phyloP scores from a whole-genome alignment of 2,329 filamentous ascomycete genomes.

The Daldinia sp. region DNA sequence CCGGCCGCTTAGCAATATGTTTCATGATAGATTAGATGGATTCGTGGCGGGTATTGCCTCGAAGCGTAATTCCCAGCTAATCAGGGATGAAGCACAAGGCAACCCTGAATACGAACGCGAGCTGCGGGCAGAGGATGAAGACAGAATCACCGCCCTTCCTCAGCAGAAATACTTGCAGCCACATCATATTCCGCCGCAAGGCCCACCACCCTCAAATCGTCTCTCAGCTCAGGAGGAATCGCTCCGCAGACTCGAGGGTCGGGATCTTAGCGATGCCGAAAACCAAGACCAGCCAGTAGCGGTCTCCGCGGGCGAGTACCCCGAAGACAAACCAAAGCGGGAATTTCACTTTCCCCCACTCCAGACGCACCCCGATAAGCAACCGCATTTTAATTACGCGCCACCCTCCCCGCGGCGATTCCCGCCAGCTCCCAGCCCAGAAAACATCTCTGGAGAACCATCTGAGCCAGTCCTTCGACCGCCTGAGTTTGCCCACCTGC shows the following conservation, averaged over 20 bases:
- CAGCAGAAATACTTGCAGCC: constrained; percentile 73
- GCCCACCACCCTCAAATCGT: constrained; percentile 50
- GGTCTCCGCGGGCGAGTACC: constrained; percentile 45
- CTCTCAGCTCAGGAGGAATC: constrained; percentile 60
- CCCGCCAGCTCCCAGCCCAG: constrained; percentile 43
- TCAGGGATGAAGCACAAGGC: constrained; percentile 83
- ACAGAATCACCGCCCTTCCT: constrained; percentile 84
- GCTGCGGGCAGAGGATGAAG: constrained; percentile 84
- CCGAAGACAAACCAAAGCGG: constrained; percentile 54
- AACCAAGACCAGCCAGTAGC: constrained; percentile 36
- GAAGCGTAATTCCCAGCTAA: constrained; percentile 86
- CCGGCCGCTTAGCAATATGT: constrained; percentile 76
- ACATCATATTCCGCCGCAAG: constrained; percentile 57
- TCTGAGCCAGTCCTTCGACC: constrained; percentile 21
- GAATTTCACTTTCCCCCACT: constrained; percentile 71
- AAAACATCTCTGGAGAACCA: constrained; percentile 25
- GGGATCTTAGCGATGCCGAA: constrained; percentile 60
- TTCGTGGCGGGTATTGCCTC: constrained; percentile 88
- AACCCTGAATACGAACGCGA: constrained; percentile 83
- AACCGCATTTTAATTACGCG: constrained; percentile 70
- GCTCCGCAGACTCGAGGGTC: constrained; percentile 63
- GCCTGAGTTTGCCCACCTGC: constrained; percentile 7
- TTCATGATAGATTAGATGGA: constrained; percentile 89
- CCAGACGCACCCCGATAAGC: constrained; percentile 59
- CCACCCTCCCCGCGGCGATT: constrained; percentile 60